Evolutionary conservation across 306 rosid species (phyloP), one percentile per base, ranked within the genome.

Genomic region (Vigna unguiculata): DNA sequence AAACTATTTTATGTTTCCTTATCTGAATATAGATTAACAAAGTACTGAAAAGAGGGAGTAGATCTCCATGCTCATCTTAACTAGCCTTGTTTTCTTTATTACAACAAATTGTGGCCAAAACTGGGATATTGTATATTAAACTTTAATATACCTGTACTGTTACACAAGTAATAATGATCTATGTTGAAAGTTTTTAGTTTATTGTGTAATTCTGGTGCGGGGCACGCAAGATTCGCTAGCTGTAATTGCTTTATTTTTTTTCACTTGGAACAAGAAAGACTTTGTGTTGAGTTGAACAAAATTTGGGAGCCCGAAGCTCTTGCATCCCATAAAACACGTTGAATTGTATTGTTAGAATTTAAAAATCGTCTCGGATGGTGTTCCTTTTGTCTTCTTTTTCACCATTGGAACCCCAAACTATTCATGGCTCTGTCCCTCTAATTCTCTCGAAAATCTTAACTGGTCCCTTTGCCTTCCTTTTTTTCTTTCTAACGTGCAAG

Each of bases 251-350:
- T 67, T 55, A 48, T 70, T 77, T 69, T 78, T 78, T 89, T 78
- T 89, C 86, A 77, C 89, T 60, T 8, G 12, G 83, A 84, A 81
- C 78, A 82, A 88, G 84, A 71, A 83, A 81, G 78, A 17, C 81
- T 77, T 78, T 13, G 86, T 69, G 73, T 80, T 57, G 69, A 21
- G 83, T 61, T 71, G 61, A 73, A 81, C 76, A 83, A 79, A 72
- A 36, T 53, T 78, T 85, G 66, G 14, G 67, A 81, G 83, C 82
- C 86, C 89, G 65, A 85, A 83, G 87, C 80, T 57, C 32, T 78
- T 61, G 38, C 51, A 5, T 64, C 83, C 90, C 89, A 66, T n/a
- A 85, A 90, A 86, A 90, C 96, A 90, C 90, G 96, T 88, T 86
- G 68, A 64, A 49, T 72, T 64, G 49, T 22, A 66, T 77, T 71